phyloP scores from a whole-genome alignment of 2,329 filamentous ascomycete species.

The Penicillium hordei region DNA sequence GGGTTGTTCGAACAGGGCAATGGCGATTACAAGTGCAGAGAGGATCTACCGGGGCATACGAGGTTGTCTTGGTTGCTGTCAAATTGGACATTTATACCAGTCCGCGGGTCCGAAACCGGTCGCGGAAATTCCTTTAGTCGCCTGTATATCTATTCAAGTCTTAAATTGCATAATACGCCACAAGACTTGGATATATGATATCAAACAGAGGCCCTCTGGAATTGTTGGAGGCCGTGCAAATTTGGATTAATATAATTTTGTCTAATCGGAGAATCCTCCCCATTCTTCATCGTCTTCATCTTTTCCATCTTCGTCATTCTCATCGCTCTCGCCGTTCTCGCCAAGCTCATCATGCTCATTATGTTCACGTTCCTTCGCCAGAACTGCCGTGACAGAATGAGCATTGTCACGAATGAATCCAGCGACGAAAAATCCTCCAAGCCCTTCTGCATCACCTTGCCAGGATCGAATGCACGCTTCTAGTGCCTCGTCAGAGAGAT shows the following conservation, averaged over 20 bases:
- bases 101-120: conserved; percentile 65
- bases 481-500: conserved; percentile 50
- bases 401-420: conserved; percentile 68
- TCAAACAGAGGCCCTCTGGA: background rate
- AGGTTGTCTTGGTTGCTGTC: conserved; percentile 72
- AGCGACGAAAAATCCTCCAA: conserved; percentile 96
- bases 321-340: conserved; percentile 4
- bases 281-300: conserved; percentile 44
- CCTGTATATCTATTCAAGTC: conserved; percentile 7
- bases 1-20: conserved; percentile 67
- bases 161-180: background rate
- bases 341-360: conserved; percentile 20
- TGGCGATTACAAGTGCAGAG: conserved; percentile 69
- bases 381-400: conserved; percentile 24
- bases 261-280: conserved; percentile 46
- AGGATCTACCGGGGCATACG: conserved; percentile 50
- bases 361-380: conserved; percentile 17
- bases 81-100: conserved; percentile 71
- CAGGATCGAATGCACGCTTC: conserved; percentile 80
- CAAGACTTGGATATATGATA: conserved; percentile 2
- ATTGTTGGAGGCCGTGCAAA: background rate
- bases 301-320: conserved; percentile 18
- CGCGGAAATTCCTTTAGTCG: conserved; percentile 60
- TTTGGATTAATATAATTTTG: conserved; percentile 2
- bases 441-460: conserved; percentile 75